phyloP scores from a whole-genome alignment of 2,329 filamentous ascomycete species.

The Pyrenophora tritici-repentis region DNA sequence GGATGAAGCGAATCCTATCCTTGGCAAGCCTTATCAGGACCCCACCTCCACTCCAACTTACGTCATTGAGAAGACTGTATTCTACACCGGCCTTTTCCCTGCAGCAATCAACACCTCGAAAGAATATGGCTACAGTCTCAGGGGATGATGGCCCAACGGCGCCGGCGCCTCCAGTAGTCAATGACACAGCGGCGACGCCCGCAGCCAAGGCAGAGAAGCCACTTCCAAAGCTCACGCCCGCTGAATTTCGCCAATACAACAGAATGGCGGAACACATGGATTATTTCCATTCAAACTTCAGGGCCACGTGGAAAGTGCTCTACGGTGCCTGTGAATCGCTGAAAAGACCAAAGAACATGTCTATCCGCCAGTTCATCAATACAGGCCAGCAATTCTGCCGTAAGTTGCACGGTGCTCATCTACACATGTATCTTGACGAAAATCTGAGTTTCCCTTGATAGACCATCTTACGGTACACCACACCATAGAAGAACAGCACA shows the following conservation, averaged over 20 bases:
- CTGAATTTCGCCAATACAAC: constrained; percentile 73
- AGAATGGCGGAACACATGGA: constrained; percentile 77
- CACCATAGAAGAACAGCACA: constrained; percentile 77
- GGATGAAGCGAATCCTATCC: constrained; percentile 12
- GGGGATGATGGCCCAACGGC: constrained; percentile 3
- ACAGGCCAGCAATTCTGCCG: constrained; percentile 70
- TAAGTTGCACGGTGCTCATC: background rate
- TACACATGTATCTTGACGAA: background rate
- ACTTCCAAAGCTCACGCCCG: constrained; percentile 66
- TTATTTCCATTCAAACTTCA: constrained; percentile 56
- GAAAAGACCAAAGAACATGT: constrained; percentile 66
- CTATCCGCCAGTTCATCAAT: constrained; percentile 70
- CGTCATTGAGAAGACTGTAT: background rate
- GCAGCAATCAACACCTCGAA: background rate
- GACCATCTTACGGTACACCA: constrained; percentile 75
- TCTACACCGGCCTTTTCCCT: background rate
- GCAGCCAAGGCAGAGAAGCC: constrained; percentile 35
- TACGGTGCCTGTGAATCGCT: constrained; percentile 66
- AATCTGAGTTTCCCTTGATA: background rate
- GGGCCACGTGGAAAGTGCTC: constrained; percentile 68
- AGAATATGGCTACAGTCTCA: constrained; percentile 10
- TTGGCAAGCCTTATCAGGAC: constrained; percentile 4
- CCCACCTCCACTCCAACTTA: background rate
- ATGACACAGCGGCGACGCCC: constrained; percentile 1
- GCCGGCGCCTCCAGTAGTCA: constrained; percentile 4